These are phyloP conservation scores for Russula brevipes DNA, from an alignment of 768 basidiomycete species.

Conservation along the genomic window DNA sequence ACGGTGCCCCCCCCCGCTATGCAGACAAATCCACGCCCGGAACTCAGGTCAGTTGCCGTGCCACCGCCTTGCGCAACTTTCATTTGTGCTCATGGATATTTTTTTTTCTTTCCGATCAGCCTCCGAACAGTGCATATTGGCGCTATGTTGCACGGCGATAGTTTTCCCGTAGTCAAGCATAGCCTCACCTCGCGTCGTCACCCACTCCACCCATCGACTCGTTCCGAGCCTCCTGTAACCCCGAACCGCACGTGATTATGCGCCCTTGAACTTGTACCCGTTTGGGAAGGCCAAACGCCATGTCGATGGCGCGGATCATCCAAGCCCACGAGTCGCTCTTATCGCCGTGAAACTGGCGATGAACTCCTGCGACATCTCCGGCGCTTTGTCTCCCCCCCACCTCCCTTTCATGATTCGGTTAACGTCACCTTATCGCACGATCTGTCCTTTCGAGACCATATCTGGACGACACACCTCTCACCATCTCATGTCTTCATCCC, in stretches of 20 bases:
- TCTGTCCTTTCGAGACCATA: neutral
- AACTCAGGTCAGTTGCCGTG: constrained; percentile 35
- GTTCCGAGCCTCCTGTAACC: constrained; percentile 15
- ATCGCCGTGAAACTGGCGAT: constrained; percentile 4
- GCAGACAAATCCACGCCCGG: constrained; percentile 56
- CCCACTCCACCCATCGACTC: neutral
- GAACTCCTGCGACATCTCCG: neutral
- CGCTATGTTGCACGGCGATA: constrained; percentile 46
- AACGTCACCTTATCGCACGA: constrained; percentile 1
- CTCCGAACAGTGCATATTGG: constrained; percentile 43
- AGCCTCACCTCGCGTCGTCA: constrained; percentile 10
- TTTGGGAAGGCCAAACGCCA: constrained; percentile 11
- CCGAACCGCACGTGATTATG: constrained; percentile 17
- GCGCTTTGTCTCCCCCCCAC: neutral
- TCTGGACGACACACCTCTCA: neutral
- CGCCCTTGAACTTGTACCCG: neutral
- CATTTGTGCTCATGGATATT: constrained; percentile 9
- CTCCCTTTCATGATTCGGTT: neutral
- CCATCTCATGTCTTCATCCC: neutral
- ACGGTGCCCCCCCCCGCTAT: constrained; percentile 16
- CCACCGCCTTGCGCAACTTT: neutral
- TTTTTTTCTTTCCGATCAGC: constrained; percentile 29
- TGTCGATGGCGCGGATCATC: constrained; percentile 23
- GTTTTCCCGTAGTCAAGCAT: constrained; percentile 11
- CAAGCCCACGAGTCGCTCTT: constrained; percentile 16